Evolutionary conservation across 2,329 filamentous ascomycete species (phyloP).

Genomic region (Teratosphaeria nubilosa): DNA sequence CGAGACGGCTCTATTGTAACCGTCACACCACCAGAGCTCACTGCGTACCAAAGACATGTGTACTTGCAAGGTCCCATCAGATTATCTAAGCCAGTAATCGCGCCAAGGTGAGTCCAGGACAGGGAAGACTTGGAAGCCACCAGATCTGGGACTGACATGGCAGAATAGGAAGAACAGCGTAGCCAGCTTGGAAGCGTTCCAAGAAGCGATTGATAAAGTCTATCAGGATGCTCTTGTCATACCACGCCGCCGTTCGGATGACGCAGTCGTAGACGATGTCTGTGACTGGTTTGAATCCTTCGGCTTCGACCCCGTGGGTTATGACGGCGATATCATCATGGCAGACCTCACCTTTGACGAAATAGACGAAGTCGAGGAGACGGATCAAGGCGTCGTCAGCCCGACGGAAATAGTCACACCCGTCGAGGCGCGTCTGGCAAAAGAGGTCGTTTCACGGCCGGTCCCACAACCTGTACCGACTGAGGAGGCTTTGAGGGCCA

Average conservation of each 20-base stretch:
- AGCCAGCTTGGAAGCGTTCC: conserved; percentile 31
- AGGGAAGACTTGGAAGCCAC: background rate
- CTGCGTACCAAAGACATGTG: conserved; percentile 24
- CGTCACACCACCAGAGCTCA: conserved; percentile 25
- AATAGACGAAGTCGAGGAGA: conserved; percentile 9
- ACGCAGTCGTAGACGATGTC: conserved; percentile 29
- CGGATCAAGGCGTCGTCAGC: conserved; percentile 15
- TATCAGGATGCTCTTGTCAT: conserved; percentile 19
- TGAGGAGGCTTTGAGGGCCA: conserved; percentile 17
- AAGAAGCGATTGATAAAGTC: conserved; percentile 23
- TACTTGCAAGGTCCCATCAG: conserved; percentile 35
- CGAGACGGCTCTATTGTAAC: conserved; percentile 26
- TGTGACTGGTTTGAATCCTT: conserved; percentile 33
- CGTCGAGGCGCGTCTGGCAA: conserved; percentile 15
- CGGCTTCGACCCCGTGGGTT: conserved; percentile 23
- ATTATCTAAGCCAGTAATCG: conserved; percentile 25
- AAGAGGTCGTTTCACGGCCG: conserved; percentile 12
- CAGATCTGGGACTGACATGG: background rate
- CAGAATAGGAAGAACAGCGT: conserved; percentile 29
- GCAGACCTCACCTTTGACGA: conserved; percentile 4
- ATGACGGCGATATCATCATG: conserved; percentile 13
- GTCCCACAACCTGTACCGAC: conserved; percentile 12
- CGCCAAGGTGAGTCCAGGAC: conserved; percentile 10
- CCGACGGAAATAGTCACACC: conserved; percentile 10
- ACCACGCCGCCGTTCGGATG: conserved; percentile 24